Evolutionary conservation across 108 stramenopile genomes (phyloP).

Genomic region (Skeletonema grethae): DNA sequence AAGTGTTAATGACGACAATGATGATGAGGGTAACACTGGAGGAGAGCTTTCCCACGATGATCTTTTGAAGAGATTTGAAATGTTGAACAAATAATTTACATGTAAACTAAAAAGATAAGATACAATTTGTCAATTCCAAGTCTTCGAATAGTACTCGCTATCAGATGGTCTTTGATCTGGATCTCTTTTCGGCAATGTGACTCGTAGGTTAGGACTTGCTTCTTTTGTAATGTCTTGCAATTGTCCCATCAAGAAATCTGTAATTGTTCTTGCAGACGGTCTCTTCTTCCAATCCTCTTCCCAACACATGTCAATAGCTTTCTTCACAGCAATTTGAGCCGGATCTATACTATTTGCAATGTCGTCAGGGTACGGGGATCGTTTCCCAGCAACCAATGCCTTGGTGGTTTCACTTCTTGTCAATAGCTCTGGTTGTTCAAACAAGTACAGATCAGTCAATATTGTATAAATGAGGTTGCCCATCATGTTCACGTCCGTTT

Average conservation of each 20-base stretch:
- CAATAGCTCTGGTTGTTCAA: constrained; percentile 42
- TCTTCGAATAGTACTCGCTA: constrained; percentile 13
- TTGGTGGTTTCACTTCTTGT: constrained; percentile 10
- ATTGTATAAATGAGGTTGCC: constrained; percentile 48
- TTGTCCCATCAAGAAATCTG: constrained; percentile 38
- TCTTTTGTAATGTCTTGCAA: constrained; percentile 34
- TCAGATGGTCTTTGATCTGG: constrained; percentile 28
- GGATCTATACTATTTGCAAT: constrained; percentile 39
- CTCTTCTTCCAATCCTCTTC: constrained; percentile 37
- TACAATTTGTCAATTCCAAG: neutral
- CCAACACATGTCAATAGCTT: constrained; percentile 55
- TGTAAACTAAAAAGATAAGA: neutral
- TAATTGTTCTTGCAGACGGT: constrained; percentile 32
- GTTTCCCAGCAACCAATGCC: constrained; percentile 35
- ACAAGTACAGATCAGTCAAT: constrained; percentile 39
- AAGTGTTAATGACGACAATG: constrained; percentile 4
- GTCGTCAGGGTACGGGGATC: constrained; percentile 34
- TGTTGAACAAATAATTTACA: constrained; percentile 50
- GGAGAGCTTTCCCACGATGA: constrained; percentile 57
- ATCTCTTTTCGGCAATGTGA: constrained; percentile 38
- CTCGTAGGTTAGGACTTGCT: constrained; percentile 32
- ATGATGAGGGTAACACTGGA: constrained; percentile 18
- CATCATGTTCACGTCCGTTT: constrained; percentile 52
- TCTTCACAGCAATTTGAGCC: constrained; percentile 38
- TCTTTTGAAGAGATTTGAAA: constrained; percentile 74